Percentiles rank a stretch among this genome's conserved stretches.
phyloP scores from a whole-genome alignment of 2,329 filamentous ascomycete species.

The Penicillium sp. region DNA sequence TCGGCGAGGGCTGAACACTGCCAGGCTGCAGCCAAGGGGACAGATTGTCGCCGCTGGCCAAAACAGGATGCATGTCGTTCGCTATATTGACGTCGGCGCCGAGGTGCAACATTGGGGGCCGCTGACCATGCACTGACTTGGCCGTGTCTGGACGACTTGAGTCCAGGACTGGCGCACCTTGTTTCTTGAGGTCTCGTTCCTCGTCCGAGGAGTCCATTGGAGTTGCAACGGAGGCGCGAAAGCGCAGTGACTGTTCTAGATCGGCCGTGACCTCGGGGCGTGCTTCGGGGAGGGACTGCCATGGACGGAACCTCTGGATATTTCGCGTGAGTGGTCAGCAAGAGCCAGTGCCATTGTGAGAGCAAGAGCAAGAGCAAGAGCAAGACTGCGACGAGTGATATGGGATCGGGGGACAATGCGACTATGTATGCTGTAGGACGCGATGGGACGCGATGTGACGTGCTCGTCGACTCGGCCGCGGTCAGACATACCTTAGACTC shows the following conservation, averaged over 20 bases:
- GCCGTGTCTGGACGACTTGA: neutral
- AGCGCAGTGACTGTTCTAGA: conserved; percentile 19
- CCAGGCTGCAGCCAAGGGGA: conserved; percentile 28
- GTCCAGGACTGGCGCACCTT: conserved; percentile 30
- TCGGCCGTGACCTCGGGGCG: conserved; percentile 35
- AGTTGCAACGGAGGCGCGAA: conserved; percentile 36
- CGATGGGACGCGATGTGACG: neutral
- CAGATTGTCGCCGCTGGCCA: conserved; percentile 20
- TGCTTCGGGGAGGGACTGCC: conserved; percentile 9
- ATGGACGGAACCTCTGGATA: conserved; percentile 36
- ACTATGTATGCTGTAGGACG: neutral
- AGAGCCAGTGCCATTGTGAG: too few relatives aligned
- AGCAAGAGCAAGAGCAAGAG: neutral
- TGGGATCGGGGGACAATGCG: neutral
- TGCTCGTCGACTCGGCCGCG: neutral
- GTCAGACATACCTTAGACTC: conserved; percentile 9
- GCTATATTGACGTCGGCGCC: neutral
- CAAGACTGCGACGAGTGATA: neutral
- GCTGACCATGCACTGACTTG: neutral
- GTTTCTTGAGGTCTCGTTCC: conserved; percentile 29
- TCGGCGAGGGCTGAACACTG: conserved; percentile 35
- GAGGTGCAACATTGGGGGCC: conserved; percentile 6
- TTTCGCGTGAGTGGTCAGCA: neutral
- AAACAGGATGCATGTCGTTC: neutral
- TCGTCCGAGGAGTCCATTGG: conserved; percentile 44